Evolutionary conservation across 768 basidiomycete species (phyloP), one percentile per base, ranked within the genome.

Genomic region (Pleurotus djamor): DNA sequence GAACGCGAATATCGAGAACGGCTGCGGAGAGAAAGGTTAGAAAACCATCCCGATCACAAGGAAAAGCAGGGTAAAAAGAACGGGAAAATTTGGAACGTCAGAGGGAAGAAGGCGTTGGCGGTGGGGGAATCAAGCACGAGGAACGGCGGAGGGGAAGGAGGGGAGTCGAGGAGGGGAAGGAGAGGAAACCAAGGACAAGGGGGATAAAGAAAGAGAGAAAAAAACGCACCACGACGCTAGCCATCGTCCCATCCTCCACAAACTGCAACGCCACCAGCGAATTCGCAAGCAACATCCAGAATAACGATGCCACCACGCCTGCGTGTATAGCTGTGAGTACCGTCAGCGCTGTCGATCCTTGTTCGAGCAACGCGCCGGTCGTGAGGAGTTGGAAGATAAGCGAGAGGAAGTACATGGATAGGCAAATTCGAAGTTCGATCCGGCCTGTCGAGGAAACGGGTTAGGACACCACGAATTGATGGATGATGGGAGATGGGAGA

Each of bases 181-280:
- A 3, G 21, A 28, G 21, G 21, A 28, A 3, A 3, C 21, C 1
- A 28, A 28, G 21, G 21, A 3, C 1, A 3, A 28, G 21, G 21
- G 17, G 16, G 13, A 47, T 52, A 51, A 61, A 41, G 16, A 12
- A 38, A 10, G 55, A 45, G 60, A 47, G 38, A 55, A 37, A n/a
- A 16, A 37, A 49, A 82, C 82, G 64, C 57, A 91, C 89, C 57
- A 89, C 74, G 50, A 91, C 61, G 60, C 87, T 83, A 64, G 83
- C 83, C 36, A 87, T 74, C 0, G 92, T 92, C 5, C 94, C 96
- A 67, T 92, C 96, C 70, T 98, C 96, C 57, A 98, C 91, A 51
- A 95, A 69, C 72, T 98, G 96, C n/a, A 89, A 91, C 37, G 88
- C 86, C 17, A 94, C 82, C 60, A 93, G 73, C 7, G 81, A 90